Evolutionary conservation across 2,329 filamentous ascomycete species (phyloP).

Genomic region (Colletotrichum acutatum): DNA sequence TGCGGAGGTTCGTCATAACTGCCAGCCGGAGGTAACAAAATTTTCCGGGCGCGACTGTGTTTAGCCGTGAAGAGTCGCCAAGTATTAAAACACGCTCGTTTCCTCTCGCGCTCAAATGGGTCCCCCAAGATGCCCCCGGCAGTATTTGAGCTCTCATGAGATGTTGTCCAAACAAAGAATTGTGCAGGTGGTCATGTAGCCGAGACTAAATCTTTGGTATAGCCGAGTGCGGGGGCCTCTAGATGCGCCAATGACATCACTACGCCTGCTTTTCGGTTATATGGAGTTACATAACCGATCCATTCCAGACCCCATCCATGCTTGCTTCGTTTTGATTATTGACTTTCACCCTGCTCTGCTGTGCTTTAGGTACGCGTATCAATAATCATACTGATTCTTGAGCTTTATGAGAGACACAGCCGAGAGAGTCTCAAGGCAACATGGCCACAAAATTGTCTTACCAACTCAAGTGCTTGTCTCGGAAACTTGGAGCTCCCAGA

Average conservation of each 20-base stretch:
- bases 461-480: background rate
- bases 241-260: conserved; percentile 7
- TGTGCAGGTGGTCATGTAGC: background rate
- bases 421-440: background rate
- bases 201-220: background rate
- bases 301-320: background rate
- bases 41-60: background rate
- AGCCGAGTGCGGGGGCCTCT: background rate
- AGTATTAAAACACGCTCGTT: background rate
- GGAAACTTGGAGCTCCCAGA: background rate
- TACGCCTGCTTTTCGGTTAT: background rate
- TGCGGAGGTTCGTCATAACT: conserved; percentile 35
- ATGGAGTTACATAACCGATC: background rate
- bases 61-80: background rate
- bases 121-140: background rate
- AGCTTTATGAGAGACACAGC: background rate
- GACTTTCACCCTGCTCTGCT: background rate
- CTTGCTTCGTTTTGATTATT: background rate
- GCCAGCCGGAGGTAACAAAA: background rate
- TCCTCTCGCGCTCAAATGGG: background rate
- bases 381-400: background rate
- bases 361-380: background rate
- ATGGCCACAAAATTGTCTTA: background rate
- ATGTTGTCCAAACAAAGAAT: background rate
- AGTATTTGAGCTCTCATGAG: background rate